Evolutionary conservation across 2,329 filamentous ascomycete genomes (phyloP).

Genomic region (Fusarium concolor): DNA sequence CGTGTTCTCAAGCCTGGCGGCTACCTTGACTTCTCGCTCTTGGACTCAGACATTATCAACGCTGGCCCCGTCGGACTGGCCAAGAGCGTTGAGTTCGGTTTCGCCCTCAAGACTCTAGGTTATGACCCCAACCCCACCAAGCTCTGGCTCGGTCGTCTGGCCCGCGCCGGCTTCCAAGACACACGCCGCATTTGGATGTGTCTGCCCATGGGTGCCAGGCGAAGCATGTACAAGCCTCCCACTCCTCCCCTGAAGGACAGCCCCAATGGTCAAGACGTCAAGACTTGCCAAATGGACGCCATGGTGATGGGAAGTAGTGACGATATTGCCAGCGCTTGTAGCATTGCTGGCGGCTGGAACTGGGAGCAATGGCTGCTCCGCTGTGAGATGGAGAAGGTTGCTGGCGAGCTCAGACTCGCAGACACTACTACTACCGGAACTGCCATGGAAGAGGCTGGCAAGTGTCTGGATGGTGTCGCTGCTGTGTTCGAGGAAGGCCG

Average conservation of each 20-base stretch:
- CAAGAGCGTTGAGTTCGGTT: slow-evolving; percentile 91
- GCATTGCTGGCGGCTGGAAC: slow-evolving; percentile 85
- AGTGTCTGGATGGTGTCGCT: slow-evolving; percentile 70
- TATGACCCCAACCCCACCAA: slow-evolving; percentile 90
- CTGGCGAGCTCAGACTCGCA: slow-evolving; percentile 71
- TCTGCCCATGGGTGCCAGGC: slow-evolving; percentile 78
- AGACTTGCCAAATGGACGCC: slow-evolving; percentile 69
- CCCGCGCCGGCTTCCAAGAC: slow-evolving; percentile 80
- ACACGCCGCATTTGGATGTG: slow-evolving; percentile 90
- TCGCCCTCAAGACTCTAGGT: slow-evolving; percentile 87
- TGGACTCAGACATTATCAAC: slow-evolving; percentile 91
- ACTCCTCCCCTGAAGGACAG: slow-evolving; percentile 51
- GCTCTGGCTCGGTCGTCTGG: slow-evolving; percentile 79
- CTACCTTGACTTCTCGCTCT: slow-evolving; percentile 88
- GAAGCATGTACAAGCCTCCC: slow-evolving; percentile 48
- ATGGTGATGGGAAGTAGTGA: slow-evolving; percentile 75
- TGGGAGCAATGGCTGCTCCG: slow-evolving; percentile 98
- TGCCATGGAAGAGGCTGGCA: slow-evolving; percentile 66
- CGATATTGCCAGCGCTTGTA: slow-evolving; percentile 79
- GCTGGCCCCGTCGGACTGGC: slow-evolving; percentile 83
- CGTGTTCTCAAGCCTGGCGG: slow-evolving; percentile 93
- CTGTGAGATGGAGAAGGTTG: slow-evolving; percentile 81
- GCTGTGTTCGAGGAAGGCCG: slow-evolving; percentile 73
- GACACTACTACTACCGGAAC: slow-evolving; percentile 64
- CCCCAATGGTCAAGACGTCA: slow-evolving; percentile 55